Evolutionary conservation across 805 yeast species (phyloP).

Genomic region (Candida takata): DNA sequence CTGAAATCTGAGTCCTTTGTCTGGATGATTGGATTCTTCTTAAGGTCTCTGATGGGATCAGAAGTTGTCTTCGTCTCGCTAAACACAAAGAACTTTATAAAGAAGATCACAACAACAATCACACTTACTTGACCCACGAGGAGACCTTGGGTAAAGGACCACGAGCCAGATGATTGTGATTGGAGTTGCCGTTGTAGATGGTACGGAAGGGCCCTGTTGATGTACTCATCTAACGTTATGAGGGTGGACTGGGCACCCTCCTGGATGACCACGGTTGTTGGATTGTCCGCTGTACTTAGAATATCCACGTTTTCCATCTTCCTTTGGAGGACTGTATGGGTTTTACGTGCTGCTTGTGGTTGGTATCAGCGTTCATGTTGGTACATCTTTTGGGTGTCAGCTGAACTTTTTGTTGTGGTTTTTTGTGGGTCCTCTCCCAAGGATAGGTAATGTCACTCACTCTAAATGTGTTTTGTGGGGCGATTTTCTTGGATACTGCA

Average conservation of each 20-base stretch:
- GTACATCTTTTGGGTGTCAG: too few relatives aligned
- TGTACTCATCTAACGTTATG: conserved; percentile 31
- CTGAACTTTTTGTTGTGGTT: too few relatives aligned
- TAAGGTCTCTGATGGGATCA: conserved; percentile 20
- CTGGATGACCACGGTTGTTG: conserved; percentile 19
- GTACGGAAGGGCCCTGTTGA: conserved; percentile 28
- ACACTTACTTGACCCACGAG: conserved; percentile 70
- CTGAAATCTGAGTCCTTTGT: conserved; percentile 9
- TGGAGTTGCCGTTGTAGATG: conserved; percentile 28
- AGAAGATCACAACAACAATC: conserved; percentile 51
- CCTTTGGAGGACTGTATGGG: too few relatives aligned
- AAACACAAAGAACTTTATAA: conserved; percentile 70
- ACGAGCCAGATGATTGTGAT: conserved; percentile 21
- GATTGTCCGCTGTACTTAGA: too few relatives aligned
- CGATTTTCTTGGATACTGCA: too few relatives aligned
- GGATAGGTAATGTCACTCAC: too few relatives aligned
- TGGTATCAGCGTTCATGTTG: too few relatives aligned
- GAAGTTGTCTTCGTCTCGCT: conserved; percentile 44
- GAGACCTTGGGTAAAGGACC: conserved; percentile 77
- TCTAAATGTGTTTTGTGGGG: too few relatives aligned
- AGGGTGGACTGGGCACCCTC: conserved; percentile 17
- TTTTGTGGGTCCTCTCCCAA: too few relatives aligned
- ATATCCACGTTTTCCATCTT: too few relatives aligned
- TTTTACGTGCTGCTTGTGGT: too few relatives aligned
- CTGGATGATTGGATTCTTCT: conserved; percentile 20